phyloP scores from a whole-genome alignment of 2,329 filamentous ascomycete species.

The Volutella citrinella region DNA sequence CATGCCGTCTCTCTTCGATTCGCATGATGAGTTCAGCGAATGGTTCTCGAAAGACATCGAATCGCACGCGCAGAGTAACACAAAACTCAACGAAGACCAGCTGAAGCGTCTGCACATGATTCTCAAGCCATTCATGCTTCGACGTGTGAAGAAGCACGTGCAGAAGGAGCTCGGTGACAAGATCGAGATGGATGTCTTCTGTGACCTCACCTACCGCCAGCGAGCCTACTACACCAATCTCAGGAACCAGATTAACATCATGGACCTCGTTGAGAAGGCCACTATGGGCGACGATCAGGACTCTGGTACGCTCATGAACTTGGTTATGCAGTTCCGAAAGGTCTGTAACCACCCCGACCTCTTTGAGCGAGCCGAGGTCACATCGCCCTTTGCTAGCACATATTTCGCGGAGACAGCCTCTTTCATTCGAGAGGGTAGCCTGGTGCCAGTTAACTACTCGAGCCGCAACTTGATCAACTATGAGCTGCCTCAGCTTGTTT shows the following conservation, averaged over 20 bases:
- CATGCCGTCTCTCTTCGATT: slow-evolving; percentile 98
- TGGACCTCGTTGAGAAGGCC: slow-evolving; percentile 97
- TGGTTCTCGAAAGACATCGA: slow-evolving; percentile 97
- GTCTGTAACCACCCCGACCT: slow-evolving; percentile 98
- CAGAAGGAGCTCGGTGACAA: slow-evolving; percentile 99
- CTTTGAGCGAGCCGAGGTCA: slow-evolving; percentile 91
- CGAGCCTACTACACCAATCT: slow-evolving; percentile 89
- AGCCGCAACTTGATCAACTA: slow-evolving; percentile 85
- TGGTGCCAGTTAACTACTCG: slow-evolving; percentile 81
- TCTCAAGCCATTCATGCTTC: slow-evolving; percentile 97
- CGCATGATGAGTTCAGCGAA: slow-evolving; percentile 87
- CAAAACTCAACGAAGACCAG: slow-evolving; percentile 98
- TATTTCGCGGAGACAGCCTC: slow-evolving; percentile 93
- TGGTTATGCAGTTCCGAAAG: slow-evolving; percentile 99
- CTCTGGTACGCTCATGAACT: slow-evolving; percentile 94
- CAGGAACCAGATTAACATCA: slow-evolving; percentile 95
- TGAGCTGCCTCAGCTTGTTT: slow-evolving; percentile 76
- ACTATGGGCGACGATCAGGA: slow-evolving; percentile 92
- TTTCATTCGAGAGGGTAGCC: slow-evolving; percentile 83
- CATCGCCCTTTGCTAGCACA: slow-evolving; percentile 78
- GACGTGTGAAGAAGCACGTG: slow-evolving; percentile 99
- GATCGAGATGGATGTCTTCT: slow-evolving; percentile 95
- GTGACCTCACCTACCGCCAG: slow-evolving; percentile 93
- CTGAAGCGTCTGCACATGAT: slow-evolving; percentile 98
- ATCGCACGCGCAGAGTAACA: slow-evolving; percentile 97